phyloP scores from a whole-genome alignment of 345 rosid genomes.

The Gossypium herbaceum region DNA sequence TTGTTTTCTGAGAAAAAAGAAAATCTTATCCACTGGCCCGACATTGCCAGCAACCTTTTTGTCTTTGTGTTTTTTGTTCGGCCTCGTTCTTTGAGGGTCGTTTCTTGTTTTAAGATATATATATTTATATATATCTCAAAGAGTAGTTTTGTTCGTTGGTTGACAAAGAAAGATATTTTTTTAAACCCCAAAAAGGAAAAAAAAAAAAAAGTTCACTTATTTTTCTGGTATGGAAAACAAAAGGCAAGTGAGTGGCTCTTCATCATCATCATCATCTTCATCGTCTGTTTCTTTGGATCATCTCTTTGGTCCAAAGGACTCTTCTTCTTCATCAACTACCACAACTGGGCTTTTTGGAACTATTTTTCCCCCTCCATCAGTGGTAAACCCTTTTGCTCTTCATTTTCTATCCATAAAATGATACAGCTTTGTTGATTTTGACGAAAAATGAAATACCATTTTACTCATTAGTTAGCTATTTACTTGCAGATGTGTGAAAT shows the following conservation, averaged over 20 bases:
- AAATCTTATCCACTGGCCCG: conserved; percentile 35
- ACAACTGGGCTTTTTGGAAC: conserved; percentile 38
- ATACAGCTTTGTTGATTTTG: neutral
- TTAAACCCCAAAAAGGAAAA: neutral
- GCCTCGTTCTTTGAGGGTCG: conserved; percentile 19
- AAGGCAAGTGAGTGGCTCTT: conserved; percentile 11
- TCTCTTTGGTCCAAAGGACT: conserved; percentile 53
- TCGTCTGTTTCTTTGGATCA: conserved; percentile 44
- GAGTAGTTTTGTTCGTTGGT: conserved; percentile 42
- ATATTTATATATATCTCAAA: conserved; percentile 9
- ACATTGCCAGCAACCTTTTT: neutral
- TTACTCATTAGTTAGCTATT: neutral
- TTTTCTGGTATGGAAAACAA: conserved; percentile 18
- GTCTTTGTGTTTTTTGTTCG: neutral
- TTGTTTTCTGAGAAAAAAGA: neutral
- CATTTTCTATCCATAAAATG: neutral
- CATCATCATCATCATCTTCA: conserved; percentile 14
- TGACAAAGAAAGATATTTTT: conserved; percentile 25
- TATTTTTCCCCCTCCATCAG: conserved; percentile 49
- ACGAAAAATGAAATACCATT: neutral
- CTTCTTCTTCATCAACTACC: conserved; percentile 33
- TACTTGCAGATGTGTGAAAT: neutral
- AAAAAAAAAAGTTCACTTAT: neutral
- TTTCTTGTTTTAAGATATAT: conserved; percentile 18
- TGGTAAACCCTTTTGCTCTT: conserved; percentile 25